Base-by-base conservation (phyloP, 1,284 basidiomycete species). In the Ceratorhiza oryzae-sativae region DNA sequence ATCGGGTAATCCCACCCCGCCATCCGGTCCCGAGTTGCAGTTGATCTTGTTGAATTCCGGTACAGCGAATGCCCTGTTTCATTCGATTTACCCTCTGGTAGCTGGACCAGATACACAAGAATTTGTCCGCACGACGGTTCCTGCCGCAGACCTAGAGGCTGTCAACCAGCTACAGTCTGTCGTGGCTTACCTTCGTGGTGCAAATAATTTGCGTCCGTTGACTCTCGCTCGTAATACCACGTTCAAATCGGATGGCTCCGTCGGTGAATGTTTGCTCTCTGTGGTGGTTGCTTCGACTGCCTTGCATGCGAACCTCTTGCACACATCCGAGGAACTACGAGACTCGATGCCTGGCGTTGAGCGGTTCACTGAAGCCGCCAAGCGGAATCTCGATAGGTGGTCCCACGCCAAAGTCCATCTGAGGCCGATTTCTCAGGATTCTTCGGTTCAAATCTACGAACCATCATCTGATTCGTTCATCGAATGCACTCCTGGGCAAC, bases 1-100 rank as follows among this genome's bases (percentile, higher is more conserved):
- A 78, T 82, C 76, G 78, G 78, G 20, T 76, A 77, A 51, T 45
- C 72, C 72, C 71, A 71, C 60, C 27, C 77, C 79, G 36, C 80
- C 90, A 71, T 86, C 82, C 10, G 82, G 91, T 39, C 73, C 76
- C 13, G 39, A 49, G 8, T 32, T 77, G 18, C 71, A 77, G 25
- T 42, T 85, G 1, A 76, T 82, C 1, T 73, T 84, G 5, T 78
- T 86, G 15, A 95, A 95, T 2, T 87, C 88, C 49, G 96, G 96
- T 10, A 98, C 95, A n/a, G 95, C 94, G 20, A 98, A 98, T 78
- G 96, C 96, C 0, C 83, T 97, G n/a, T 95, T 91, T 79, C 85
- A 79, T 4, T 80, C 82, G 18, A 75, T 83, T 23, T 84, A 82
- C 85, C 67, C 90, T 84, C 55, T 80, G 88, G 53, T 91, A 87